These are phyloP conservation scores for Candida corydali DNA, from an alignment of 805 yeast genomes.

Conservation along the genomic window DNA sequence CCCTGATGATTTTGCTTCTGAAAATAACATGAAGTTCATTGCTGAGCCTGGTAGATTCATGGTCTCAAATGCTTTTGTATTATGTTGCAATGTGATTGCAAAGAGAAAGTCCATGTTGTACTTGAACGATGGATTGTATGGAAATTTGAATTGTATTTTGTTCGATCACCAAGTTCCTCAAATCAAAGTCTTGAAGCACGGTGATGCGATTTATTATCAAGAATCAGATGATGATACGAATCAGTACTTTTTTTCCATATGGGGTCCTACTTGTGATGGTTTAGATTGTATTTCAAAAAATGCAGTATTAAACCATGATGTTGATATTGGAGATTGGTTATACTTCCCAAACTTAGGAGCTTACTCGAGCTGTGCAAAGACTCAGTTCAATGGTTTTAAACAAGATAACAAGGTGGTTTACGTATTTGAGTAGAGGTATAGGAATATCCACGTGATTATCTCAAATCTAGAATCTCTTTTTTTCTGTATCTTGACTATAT, in stretches of 20 bases:
- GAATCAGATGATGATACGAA: conserved; percentile 14
- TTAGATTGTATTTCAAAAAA: conserved; percentile 71
- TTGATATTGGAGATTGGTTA: conserved; percentile 88
- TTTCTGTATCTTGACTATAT: too few species aligned
- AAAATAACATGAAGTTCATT: conserved; percentile 45
- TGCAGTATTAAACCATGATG: conserved; percentile 51
- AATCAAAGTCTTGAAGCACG: conserved; percentile 61
- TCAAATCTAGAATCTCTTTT: not conserved
- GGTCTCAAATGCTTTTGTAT: conserved; percentile 79
- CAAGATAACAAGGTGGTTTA: conserved; percentile 58
- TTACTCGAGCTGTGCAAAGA: conserved; percentile 88
- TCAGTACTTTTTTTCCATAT: conserved; percentile 54
- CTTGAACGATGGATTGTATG: conserved; percentile 92
- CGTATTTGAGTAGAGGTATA: conserved; percentile 27
- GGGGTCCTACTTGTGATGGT: conserved; percentile 99
- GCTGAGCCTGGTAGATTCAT: conserved; percentile 95
- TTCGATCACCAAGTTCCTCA: conserved; percentile 85
- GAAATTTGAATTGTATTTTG: conserved; percentile 89
- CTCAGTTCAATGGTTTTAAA: conserved; percentile 86
- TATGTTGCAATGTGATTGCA: conserved; percentile 85
- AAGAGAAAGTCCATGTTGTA: conserved; percentile 76
- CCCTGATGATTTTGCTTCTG: conserved; percentile 36
- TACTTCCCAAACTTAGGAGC: conserved; percentile 85
- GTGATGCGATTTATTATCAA: conserved; percentile 41
- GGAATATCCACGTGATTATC: conserved; percentile 1